Base-by-base conservation (phyloP, 805 yeast genomes). In the Saitoella complicata region DNA sequence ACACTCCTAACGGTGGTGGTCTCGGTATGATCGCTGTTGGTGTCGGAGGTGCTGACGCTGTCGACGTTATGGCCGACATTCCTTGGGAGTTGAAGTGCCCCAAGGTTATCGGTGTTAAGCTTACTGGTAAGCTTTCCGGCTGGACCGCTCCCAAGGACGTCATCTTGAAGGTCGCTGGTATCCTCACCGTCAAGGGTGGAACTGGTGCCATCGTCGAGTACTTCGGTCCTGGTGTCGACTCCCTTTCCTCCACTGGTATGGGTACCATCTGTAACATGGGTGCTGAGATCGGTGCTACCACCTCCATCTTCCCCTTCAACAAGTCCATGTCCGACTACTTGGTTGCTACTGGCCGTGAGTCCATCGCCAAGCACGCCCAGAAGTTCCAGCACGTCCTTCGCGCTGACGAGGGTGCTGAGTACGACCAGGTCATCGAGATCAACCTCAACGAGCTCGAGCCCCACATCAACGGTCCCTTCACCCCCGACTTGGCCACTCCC, bases 71-170 rank as follows among this genome's bases (percentile, higher is more conserved):
- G 59, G 86, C 97, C 39, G 95, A 91, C 53, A 80, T 91, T 32
- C 96, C 98, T 46, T 91, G 98, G 98, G 98, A 91, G 69, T 75
- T 91, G 64, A 87, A 87, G 70, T 97, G 97, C 45, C 98, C 98
- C 55, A 84, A 84, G 67, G 69, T 86, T 38, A 69, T 91, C 52
- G 98, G 98, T 66, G 94, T 91, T 56, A 81, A 85, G 65, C 75
- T 91, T 58, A 83, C 91, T 38, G 98, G 98, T 51, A 58, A 72
- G 58, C 71, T 91, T 68, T 73, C 71, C 53, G 96, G 96, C 44
- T 91, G 98, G 98, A 69, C 93, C 44, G 75, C 97, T 52, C 97
- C 98, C 56, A 91, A 91, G 72, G 98, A 91, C 66, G 87, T 91
- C 53, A 91, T 91, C 64, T 77, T 93, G 42, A 75, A 80, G 58